Percentiles rank a stretch among this genome's conserved stretches.
Evolutionary conservation across 805 yeast genomes (phyloP).

Genomic region (Kodamaea hsintzibuensis): DNA sequence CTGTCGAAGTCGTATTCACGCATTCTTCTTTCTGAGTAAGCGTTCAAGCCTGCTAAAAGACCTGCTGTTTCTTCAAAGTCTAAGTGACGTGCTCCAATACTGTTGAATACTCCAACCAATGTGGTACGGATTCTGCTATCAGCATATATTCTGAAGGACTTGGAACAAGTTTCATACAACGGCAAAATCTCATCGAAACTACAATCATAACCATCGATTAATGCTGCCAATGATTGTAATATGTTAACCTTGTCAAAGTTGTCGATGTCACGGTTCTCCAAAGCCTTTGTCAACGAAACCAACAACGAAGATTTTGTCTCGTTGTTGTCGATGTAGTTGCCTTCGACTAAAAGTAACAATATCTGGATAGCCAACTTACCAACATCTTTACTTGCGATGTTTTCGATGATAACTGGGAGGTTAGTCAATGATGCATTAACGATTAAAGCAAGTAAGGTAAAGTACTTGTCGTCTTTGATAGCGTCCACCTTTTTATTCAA

Average conservation of each 20-base stretch:
- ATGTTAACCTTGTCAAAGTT: slow-evolving; percentile 55
- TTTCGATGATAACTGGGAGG: slow-evolving; percentile 51
- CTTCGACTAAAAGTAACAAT: slow-evolving; percentile 53
- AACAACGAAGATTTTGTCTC: slow-evolving; percentile 55
- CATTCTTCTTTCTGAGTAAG: slow-evolving; percentile 61
- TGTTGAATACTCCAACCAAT: slow-evolving; percentile 58
- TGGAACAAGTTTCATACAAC: slow-evolving; percentile 52
- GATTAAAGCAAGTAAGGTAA: slow-evolving; percentile 52
- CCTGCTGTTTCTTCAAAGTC: slow-evolving; percentile 44
- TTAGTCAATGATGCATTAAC: slow-evolving; percentile 56
- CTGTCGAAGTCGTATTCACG: slow-evolving; percentile 79
- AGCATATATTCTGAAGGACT: slow-evolving; percentile 56
- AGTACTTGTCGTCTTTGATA: slow-evolving; percentile 40
- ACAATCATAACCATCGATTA: slow-evolving; percentile 56
- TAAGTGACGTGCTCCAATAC: slow-evolving; percentile 54
- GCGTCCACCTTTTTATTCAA: slow-evolving; percentile 37
- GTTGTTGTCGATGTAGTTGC: slow-evolving; percentile 57
- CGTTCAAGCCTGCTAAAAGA: slow-evolving; percentile 65
- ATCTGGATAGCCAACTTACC: slow-evolving; percentile 54
- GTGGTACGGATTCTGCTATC: slow-evolving; percentile 64
- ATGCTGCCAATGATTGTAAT: slow-evolving; percentile 53
- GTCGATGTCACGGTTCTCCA: slow-evolving; percentile 54
- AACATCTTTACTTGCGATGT: slow-evolving; percentile 44
- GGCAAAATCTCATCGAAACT: slow-evolving; percentile 49
- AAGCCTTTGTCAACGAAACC: slow-evolving; percentile 55